These are phyloP conservation scores for Ilyonectria mors-panacis DNA, from an alignment of 2,329 filamentous ascomycete genomes.

Conservation along the genomic window DNA sequence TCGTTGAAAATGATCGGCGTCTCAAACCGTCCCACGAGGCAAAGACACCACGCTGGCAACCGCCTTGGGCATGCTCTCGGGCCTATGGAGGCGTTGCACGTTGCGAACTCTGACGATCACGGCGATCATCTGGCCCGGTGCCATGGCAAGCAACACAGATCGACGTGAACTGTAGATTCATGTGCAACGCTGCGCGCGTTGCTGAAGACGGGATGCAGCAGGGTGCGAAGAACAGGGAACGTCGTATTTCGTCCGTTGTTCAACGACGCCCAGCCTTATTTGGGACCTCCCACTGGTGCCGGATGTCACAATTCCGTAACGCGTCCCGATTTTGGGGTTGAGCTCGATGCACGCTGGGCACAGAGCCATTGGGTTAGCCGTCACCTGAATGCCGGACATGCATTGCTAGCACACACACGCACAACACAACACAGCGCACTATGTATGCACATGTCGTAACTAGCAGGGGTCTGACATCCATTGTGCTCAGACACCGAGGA, in stretches of 20 bases:
- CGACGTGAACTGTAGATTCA: background rate
- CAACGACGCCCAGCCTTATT: background rate
- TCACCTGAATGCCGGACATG: constrained; percentile 11
- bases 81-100: constrained; percentile 16
- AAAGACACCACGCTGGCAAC: constrained; percentile 25
- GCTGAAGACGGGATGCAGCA: background rate
- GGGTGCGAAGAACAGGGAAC: background rate
- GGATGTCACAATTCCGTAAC: constrained; percentile 4
- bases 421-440: background rate
- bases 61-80: background rate
- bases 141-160: constrained; percentile 5
- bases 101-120: constrained; percentile 10
- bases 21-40: constrained; percentile 11
- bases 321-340: background rate
- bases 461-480: background rate
- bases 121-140: constrained; percentile 5
- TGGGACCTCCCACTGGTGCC: background rate
- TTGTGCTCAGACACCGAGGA: background rate
- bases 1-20: background rate
- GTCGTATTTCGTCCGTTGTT: constrained; percentile 9
- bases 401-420: constrained; percentile 21
- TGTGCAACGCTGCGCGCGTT: constrained; percentile 4
- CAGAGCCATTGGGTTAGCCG: constrained; percentile 8
- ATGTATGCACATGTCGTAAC: background rate
- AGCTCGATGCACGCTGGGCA: background rate